phyloP scores from a whole-genome alignment of 192 early-diverging fungal genomes.

The Rhizoclosmatium globosum region DNA sequence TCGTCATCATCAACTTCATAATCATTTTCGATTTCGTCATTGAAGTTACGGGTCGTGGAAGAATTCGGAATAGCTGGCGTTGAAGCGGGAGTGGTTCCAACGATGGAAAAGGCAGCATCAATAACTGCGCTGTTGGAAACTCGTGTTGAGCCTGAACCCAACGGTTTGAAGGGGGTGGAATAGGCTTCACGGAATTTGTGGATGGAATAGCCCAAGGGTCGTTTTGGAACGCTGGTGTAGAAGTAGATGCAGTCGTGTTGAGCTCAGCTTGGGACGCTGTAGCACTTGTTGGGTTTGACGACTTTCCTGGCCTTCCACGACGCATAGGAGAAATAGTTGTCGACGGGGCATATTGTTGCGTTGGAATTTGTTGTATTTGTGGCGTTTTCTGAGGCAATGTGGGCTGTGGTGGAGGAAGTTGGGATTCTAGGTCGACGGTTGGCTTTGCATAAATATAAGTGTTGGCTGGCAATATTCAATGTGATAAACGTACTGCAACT shows the following conservation, averaged over 20 bases:
- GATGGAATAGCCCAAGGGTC: slow-evolving; percentile 21
- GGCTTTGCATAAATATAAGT: neutral
- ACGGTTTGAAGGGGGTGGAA: neutral
- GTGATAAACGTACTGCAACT: neutral
- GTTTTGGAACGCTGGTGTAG: neutral
- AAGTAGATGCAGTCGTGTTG: neutral
- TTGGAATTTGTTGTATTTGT: slow-evolving; percentile 2
- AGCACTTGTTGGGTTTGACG: neutral
- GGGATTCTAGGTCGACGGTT: slow-evolving; percentile 9
- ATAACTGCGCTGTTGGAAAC: neutral
- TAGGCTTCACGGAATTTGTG: neutral
- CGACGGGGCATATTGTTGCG: slow-evolving; percentile 20
- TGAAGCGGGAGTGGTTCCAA: too few species aligned
- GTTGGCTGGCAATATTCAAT: neutral
- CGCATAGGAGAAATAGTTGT: slow-evolving; percentile 82
- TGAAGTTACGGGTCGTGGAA: too few species aligned
- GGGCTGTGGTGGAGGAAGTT: slow-evolving; percentile 26
- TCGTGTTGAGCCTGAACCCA: neutral
- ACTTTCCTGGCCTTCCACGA: slow-evolving; percentile 74
- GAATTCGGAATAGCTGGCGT: neutral
- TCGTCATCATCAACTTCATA: slow-evolving; percentile 13
- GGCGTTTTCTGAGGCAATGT: neutral
- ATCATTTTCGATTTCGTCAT: neutral
- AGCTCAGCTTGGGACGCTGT: neutral
- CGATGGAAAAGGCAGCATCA: slow-evolving; percentile 3